Base-by-base conservation (phyloP, 2,329 filamentous ascomycete species). In the Talaromyces sp. region DNA sequence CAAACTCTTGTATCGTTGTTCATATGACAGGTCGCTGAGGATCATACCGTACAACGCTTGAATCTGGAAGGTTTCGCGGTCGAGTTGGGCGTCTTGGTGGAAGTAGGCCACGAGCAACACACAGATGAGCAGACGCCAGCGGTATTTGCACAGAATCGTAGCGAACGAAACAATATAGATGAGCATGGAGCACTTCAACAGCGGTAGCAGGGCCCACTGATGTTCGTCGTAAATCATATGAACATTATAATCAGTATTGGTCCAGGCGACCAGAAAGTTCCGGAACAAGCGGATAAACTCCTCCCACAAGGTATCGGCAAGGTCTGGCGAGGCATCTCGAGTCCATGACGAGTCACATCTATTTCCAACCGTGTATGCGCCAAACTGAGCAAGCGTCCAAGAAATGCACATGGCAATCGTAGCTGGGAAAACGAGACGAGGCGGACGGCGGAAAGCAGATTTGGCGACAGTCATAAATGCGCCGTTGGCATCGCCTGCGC, bases 221-320 rank as follows among this genome's bases (percentile, higher is more conserved):
- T 85, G 83, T 64, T 84, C 79, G 69, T 86, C 84, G 63, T 83
- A 85, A 9, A 80, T 75, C 73, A 83, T 84, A 63, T 83, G 84
- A 7, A 80, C 75, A 71, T 82, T 84, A 69, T 80, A 81, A 1
- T 79, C 80, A 61, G 77, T 81, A 19, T 66, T 66, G 13, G 82
- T 83, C 84, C 84, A 86, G 11, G 79, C 81, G 10, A 73, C 77
- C 27, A 83, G 74, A 68, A 83, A 82, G 66, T 80, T 80, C 65
- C 71, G 70, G 62, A 82, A 78, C 41, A 85, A 71, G 19, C 81
- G 74, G 35, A 74, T 68, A 7, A 85, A 68, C 67, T 85, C 83
- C 14, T 77, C 74, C 59, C 73, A 74, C n/a, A 85, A 75, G 5
- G 78, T 75, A 27, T 79, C 77, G 56, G 80, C 73, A 16, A 80